These are phyloP conservation scores for Syzygium grande DNA, from an alignment of 345 rosid genomes.

Conservation along the genomic window DNA sequence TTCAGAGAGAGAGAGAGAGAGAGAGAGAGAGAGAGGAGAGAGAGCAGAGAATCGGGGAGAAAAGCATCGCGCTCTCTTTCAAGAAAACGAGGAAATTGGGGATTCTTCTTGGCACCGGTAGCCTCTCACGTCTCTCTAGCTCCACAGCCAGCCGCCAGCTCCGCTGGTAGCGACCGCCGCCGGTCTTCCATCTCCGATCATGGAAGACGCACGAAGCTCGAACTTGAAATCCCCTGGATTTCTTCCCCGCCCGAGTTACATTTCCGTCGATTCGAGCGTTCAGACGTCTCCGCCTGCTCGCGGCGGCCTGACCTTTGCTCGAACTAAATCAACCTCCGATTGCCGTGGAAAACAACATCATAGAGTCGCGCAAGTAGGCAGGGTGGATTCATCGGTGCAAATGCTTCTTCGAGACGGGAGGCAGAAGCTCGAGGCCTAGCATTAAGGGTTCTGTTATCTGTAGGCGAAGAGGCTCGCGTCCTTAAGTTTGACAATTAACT, in stretches of 20 bases:
- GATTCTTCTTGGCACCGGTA: background rate
- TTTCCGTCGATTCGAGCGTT: background rate
- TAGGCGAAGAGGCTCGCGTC: background rate
- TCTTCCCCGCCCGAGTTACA: background rate
- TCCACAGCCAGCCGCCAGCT: rapidly evolving
- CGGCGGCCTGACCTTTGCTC: background rate
- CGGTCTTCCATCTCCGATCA: background rate
- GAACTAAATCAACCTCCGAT: background rate
- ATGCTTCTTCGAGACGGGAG: background rate
- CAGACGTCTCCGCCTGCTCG: background rate
- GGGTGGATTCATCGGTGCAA: background rate
- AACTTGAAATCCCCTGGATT: background rate
- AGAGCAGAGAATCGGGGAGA: too few species aligned
- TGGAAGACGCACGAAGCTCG: background rate
- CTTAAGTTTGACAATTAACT: background rate
- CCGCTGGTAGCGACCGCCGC: background rate
- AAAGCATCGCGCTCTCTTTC: background rate
- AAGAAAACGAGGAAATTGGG: too few species aligned
- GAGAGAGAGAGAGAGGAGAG: too few species aligned
- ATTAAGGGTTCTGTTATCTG: background rate
- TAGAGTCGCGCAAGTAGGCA: background rate
- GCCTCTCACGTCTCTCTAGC: background rate
- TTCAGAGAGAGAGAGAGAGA: too few species aligned
- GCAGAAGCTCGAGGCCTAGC: background rate
- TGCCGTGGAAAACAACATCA: background rate